These are phyloP conservation scores for Cyathus olla DNA, from an alignment of 1,284 basidiomycete genomes.

Conservation along the genomic window DNA sequence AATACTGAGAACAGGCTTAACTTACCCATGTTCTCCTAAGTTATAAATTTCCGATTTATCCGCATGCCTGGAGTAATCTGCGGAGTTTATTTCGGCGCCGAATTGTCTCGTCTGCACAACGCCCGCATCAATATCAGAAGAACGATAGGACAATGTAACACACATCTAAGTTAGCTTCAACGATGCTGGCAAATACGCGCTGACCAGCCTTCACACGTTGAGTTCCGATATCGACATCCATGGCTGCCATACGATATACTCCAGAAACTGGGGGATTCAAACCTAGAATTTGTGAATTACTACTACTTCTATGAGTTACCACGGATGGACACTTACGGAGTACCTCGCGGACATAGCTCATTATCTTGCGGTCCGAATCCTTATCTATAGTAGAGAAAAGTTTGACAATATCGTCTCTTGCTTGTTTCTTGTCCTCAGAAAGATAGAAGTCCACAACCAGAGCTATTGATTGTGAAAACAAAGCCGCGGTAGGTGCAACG, in stretches of 20 bases:
- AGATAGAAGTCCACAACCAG: conserved; percentile 77
- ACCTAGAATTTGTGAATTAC: conserved; percentile 23
- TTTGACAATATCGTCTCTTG: conserved; percentile 55
- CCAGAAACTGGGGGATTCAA: conserved; percentile 49
- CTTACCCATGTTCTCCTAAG: conserved; percentile 53
- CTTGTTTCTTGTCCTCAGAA: conserved; percentile 47
- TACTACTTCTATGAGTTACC: not conserved
- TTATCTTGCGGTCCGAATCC: conserved; percentile 42
- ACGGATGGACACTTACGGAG: conserved; percentile 51
- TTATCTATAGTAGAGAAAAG: conserved; percentile 37
- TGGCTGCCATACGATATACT: conserved; percentile 51
- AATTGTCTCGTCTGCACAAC: conserved; percentile 22
- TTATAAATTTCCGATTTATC: conserved; percentile 43
- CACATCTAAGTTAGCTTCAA: conserved; percentile 56
- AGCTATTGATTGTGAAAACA: conserved; percentile 66
- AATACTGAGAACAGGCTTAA: not conserved
- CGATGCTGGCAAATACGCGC: conserved; percentile 53
- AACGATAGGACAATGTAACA: conserved; percentile 13
- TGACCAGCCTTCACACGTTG: conserved; percentile 43
- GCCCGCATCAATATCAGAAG: not conserved
- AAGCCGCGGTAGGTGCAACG: conserved; percentile 59
- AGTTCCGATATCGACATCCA: conserved; percentile 34
- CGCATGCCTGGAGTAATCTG: conserved; percentile 27
- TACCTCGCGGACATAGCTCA: conserved; percentile 62
- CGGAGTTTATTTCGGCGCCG: conserved; percentile 20